Conservation (phyloP, 352 stramenopile genomes). For the Pythium rhizo-oryzae region DNA sequence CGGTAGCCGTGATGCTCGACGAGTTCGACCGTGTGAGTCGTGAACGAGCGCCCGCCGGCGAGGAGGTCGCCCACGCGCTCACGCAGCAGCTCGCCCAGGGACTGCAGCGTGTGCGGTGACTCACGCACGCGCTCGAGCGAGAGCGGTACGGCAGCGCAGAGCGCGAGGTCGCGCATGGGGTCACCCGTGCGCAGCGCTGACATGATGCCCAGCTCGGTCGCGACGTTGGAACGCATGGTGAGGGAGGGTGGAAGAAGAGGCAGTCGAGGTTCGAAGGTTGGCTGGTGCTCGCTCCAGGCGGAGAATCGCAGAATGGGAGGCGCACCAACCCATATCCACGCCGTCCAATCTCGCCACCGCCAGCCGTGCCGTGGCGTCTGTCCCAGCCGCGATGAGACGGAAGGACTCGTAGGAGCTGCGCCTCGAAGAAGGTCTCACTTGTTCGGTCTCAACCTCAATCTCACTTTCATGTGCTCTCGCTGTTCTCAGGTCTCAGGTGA, state of each 20-base stretch:
- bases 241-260: conserved; percentile 14
- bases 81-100: conserved; percentile 20
- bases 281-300: background rate
- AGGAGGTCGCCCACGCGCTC: conserved; percentile 17
- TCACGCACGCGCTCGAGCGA: conserved; percentile 36
- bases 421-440: no score
- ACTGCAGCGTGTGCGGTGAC: conserved; percentile 27
- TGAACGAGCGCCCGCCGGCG: conserved; percentile 17
- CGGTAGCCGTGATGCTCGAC: conserved; percentile 43
- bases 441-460: no score
- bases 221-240: conserved; percentile 13
- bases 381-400: no score
- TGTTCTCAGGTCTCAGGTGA: no score
- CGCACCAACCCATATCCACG: no score
- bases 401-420: no score
- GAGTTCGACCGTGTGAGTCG: conserved; percentile 44
- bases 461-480: no score
- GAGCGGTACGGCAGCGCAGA: conserved; percentile 48
- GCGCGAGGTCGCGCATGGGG: conserved; percentile 43
- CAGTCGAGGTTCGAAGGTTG: conserved; percentile 1
- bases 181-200: conserved; percentile 40
- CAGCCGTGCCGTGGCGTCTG: no score
- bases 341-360: no score
- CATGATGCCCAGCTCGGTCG: conserved; percentile 49
- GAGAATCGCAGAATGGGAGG: no score